Base-by-base conservation (phyloP, 2,329 filamentous ascomycete genomes). In the Pseudocercospora musae region DNA sequence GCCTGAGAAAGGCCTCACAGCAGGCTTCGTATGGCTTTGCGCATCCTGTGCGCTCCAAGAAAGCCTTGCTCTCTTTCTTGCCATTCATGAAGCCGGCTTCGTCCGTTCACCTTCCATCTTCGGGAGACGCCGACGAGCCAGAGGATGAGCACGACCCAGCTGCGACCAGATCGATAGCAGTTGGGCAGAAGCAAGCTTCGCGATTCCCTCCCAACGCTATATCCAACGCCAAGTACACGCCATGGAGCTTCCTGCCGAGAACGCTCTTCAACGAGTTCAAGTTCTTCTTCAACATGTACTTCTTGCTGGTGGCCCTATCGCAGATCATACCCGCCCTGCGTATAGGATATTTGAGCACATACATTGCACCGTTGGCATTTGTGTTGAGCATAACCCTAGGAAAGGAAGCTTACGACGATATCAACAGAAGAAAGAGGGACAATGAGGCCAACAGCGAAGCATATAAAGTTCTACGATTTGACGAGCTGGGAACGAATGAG, bases 231-330 rank as follows among this genome's bases (percentile, higher is more conserved):
- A 99, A 98, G 82, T 99, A 99, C 77, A 98, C 94, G 29, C 87
- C 93, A 0, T 89, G 93, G 81, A 96, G 90, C 57, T 99, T 99
- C 77, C 84, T 99, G 13, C 96, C 96, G 2, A 84, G 94, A 57
- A 99, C 95, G 0, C 82, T 99, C 21, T 99, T 97, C 78, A 98
- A 98, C 79, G 95, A 99, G 75, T 99, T 99, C 76, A 97, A 94
- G 63, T 99, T 98, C 81, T 99, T 99, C 79, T 96, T 99, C 83
- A 99, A 99, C 83, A 91, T 98, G 82, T 99, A 99, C 76, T 99
- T 99, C 76, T 82, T 99, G 60, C 87, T 98, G 25, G 95, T 99
- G 55, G 96, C 95, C 6, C 78, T 98, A 55, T 98, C 94, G 40
- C 95, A 99, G 78, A 88, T 92, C 48, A 93, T 99, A 72, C 93